Percentiles rank a stretch among this genome's conserved stretches.
These are phyloP conservation scores for Cryptosporidium viatorum DNA, from an alignment of 169 alveolate genomes.

Conservation along the genomic window DNA sequence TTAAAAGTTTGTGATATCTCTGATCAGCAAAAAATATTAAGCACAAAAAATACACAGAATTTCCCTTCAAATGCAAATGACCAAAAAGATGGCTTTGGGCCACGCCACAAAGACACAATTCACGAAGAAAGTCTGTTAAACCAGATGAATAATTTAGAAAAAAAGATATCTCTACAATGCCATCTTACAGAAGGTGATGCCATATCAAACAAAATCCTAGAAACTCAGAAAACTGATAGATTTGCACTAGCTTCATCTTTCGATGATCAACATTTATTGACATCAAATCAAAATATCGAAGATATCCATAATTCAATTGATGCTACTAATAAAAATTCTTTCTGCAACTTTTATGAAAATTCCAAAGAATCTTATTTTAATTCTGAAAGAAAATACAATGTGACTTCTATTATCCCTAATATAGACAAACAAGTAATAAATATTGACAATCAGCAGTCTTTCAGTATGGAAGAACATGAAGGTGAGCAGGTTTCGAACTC, in stretches of 20 bases:
- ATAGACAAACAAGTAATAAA: neutral
- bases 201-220: neutral
- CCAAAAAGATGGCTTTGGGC: neutral
- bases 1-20: neutral
- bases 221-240: neutral
- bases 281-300: neutral
- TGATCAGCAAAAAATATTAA: neutral
- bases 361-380: neutral
- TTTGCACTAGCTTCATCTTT: neutral
- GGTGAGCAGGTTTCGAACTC: neutral
- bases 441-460: neutral
- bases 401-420: neutral
- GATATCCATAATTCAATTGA: neutral
- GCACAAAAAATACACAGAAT: neutral
- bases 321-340: neutral
- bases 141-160: neutral
- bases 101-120: neutral
- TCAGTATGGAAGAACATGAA: slow-evolving; percentile 2
- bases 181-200: neutral
- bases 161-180: neutral
- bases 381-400: neutral
- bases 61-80: neutral
- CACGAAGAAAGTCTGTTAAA: neutral
- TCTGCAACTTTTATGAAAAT: neutral
- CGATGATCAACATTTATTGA: neutral